These are phyloP conservation scores for Penicillium sp. DNA, from an alignment of 2,329 filamentous ascomycete species.

Conservation along the genomic window DNA sequence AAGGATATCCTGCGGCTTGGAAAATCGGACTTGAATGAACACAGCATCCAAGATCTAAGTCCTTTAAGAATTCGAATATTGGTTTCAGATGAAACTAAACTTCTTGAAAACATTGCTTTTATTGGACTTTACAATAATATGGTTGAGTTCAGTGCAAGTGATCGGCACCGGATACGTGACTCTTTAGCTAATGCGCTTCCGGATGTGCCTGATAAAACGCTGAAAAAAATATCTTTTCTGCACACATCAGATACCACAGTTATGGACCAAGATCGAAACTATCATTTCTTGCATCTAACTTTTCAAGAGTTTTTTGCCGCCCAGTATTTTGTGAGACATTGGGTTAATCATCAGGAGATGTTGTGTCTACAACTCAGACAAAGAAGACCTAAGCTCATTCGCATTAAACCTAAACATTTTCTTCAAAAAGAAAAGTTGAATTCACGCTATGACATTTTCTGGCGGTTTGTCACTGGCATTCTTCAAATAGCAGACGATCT, in stretches of 20 bases:
- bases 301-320: slow-evolving; percentile 45
- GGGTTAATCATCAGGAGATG: slow-evolving; percentile 15
- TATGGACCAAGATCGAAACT: slow-evolving; percentile 19
- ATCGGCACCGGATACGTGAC: slow-evolving; percentile 19
- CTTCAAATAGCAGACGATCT: neutral
- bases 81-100: slow-evolving; percentile 20
- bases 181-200: neutral
- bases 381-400: neutral
- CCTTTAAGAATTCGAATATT: neutral
- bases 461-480: neutral
- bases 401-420: neutral
- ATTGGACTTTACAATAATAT: slow-evolving; percentile 30
- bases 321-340: slow-evolving; percentile 35
- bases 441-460: neutral
- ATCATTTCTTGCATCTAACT: slow-evolving; percentile 43
- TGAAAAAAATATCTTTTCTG: slow-evolving; percentile 33
- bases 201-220: neutral
- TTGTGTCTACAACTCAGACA: neutral
- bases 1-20: slow-evolving; percentile 34
- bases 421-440: neutral
- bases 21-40: slow-evolving; percentile 14
- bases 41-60: neutral
- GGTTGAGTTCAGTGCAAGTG: slow-evolving; percentile 28
- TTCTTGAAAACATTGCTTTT: slow-evolving; percentile 35
- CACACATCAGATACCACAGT: slow-evolving; percentile 27